These are phyloP conservation scores for Thecaphora thlaspeos DNA, from an alignment of 1,284 basidiomycete species.

Conservation along the genomic window DNA sequence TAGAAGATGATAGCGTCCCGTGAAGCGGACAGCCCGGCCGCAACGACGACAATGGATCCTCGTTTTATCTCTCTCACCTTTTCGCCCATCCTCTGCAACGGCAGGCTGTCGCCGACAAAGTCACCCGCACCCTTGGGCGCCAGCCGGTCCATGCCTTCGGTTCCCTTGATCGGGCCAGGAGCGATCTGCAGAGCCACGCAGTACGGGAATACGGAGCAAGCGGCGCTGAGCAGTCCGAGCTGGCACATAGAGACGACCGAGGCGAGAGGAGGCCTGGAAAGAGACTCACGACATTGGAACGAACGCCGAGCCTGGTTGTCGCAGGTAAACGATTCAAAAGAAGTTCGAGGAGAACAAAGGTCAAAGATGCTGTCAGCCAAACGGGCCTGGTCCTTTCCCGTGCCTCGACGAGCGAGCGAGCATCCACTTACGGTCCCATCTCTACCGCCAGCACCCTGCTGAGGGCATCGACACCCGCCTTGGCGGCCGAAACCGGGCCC, in stretches of 20 bases:
- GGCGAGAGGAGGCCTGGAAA: no score
- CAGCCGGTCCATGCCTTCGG: slow-evolving; percentile 80
- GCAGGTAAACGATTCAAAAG: no score
- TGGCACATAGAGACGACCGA: no score
- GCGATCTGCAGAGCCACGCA: slow-evolving; percentile 63
- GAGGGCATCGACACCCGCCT: slow-evolving; percentile 88
- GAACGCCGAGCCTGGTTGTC: slow-evolving; percentile 67
- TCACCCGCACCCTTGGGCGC: slow-evolving; percentile 61
- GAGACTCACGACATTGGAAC: slow-evolving; percentile 70
- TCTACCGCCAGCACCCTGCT: slow-evolving; percentile 83
- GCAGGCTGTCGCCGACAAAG: slow-evolving; percentile 32
- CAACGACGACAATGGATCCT: slow-evolving; percentile 2
- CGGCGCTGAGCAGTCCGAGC: no score
- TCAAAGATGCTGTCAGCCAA: no score
- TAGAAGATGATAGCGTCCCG: no score
- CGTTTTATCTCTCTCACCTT: slow-evolving; percentile 27
- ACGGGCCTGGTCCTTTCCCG: slow-evolving; percentile 14
- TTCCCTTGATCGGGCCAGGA: slow-evolving; percentile 78
- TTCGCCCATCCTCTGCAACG: slow-evolving; percentile 51
- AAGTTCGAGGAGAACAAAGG: no score
- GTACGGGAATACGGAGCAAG: no score
- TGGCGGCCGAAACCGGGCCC: slow-evolving; percentile 89
- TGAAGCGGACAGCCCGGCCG: background rate
- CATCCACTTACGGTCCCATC: slow-evolving; percentile 74
- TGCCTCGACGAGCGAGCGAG: background rate